Percentiles rank a stretch among this genome's conserved stretches.
Evolutionary conservation across 208 protist species (phyloP).

Genomic region (Phytomonas serpens): DNA sequence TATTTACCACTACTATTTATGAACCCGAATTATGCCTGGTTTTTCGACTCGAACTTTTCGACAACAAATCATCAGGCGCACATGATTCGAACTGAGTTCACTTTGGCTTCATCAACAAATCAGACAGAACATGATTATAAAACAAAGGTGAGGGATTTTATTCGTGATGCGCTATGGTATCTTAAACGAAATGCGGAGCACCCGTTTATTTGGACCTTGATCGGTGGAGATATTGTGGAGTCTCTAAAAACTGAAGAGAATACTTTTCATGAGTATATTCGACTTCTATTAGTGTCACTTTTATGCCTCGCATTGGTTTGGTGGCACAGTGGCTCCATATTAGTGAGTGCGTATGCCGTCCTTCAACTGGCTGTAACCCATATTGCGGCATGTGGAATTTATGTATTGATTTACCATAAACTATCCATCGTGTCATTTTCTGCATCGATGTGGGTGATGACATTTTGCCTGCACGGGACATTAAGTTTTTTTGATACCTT

Average conservation of each 20-base stretch:
- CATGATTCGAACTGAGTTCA: slow-evolving; percentile 27
- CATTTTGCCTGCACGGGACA: slow-evolving; percentile 46
- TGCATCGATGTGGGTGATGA: slow-evolving; percentile 39
- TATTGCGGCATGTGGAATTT: slow-evolving; percentile 29
- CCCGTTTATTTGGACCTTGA: slow-evolving; percentile 14
- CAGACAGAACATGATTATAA: slow-evolving; percentile 9
- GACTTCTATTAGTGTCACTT: slow-evolving; percentile 27
- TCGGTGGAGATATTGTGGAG: slow-evolving; percentile 33
- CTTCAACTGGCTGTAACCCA: slow-evolving; percentile 29
- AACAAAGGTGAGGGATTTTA: slow-evolving; percentile 12
- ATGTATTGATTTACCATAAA: slow-evolving; percentile 25
- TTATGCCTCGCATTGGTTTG: slow-evolving; percentile 27
- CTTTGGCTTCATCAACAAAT: slow-evolving; percentile 17
- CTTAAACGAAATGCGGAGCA: slow-evolving; percentile 2
- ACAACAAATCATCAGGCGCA: slow-evolving; percentile 16
- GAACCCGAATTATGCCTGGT: slow-evolving; percentile 44
- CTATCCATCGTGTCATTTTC: slow-evolving; percentile 36
- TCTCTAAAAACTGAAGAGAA: slow-evolving; percentile 16
- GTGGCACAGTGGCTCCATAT: slow-evolving; percentile 28
- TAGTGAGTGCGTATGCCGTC: slow-evolving; percentile 27
- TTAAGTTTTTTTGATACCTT: slow-evolving; percentile 65
- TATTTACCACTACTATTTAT: slow-evolving; percentile 20
- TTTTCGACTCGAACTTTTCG: slow-evolving; percentile 39
- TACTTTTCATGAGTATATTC: slow-evolving; percentile 23
- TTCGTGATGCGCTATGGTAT: slow-evolving; percentile 11